These are phyloP conservation scores for Leptoxyphium fumago DNA, from an alignment of 2,329 filamentous ascomycete species.

Conservation along the genomic window DNA sequence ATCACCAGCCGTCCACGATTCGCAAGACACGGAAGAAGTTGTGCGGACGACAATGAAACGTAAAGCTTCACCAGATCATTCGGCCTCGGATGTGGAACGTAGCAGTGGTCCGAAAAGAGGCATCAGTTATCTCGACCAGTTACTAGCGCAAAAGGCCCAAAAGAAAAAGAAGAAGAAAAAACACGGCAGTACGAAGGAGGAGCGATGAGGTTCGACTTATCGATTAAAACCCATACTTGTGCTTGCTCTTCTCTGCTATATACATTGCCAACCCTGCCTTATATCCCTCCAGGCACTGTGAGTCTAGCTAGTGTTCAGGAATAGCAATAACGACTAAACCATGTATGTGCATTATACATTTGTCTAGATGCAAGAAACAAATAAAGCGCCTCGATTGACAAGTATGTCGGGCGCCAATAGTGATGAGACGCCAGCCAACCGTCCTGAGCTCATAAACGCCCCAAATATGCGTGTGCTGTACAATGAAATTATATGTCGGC, in stretches of 20 bases:
- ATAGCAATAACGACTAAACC: background rate
- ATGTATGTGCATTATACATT: background rate
- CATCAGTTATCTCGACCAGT: slow-evolving; percentile 37
- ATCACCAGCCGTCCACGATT: slow-evolving; percentile 1
- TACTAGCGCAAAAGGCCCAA: slow-evolving; percentile 33
- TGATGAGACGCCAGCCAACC: background rate
- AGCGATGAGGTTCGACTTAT: no score
- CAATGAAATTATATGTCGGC: background rate
- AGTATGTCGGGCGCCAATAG: no score
- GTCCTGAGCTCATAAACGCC: background rate
- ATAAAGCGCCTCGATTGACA: no score
- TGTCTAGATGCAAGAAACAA: background rate
- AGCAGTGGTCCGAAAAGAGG: slow-evolving; percentile 23
- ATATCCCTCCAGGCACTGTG: no score
- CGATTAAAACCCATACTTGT: no score
- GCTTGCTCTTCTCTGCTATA: no score
- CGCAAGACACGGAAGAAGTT: background rate
- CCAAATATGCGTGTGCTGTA: background rate
- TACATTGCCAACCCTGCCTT: no score
- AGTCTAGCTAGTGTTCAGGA: no score
- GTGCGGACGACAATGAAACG: slow-evolving; percentile 3
- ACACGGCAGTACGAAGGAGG: slow-evolving; percentile 5
- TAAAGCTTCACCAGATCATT: slow-evolving; percentile 3
- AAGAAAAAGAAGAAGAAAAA: slow-evolving; percentile 37
- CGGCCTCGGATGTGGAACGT: slow-evolving; percentile 9